Conservation (phyloP, 805 yeast species). For the Cyberlindnera veronae region DNA sequence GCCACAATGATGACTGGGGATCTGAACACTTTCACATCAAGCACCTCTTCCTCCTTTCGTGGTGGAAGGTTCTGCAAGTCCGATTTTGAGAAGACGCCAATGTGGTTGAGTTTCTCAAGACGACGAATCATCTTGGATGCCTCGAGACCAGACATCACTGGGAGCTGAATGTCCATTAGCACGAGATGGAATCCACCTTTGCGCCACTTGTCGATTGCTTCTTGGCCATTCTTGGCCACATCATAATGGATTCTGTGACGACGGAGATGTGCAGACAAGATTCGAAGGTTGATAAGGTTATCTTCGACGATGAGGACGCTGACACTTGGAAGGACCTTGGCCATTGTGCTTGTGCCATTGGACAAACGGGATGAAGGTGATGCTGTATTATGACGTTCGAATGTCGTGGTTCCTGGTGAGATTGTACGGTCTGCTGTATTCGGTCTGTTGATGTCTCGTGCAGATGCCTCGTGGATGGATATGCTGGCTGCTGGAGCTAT, state of each 20-base stretch:
- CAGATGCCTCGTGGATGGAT: too few relatives aligned
- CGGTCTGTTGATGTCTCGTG: background rate
- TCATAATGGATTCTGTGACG: constrained; percentile 81
- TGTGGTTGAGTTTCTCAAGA: constrained; percentile 72
- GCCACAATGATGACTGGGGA: constrained; percentile 99
- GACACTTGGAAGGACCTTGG: constrained; percentile 79
- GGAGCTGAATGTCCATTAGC: constrained; percentile 95
- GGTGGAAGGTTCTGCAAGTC: constrained; percentile 24
- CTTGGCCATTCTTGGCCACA: constrained; percentile 90
- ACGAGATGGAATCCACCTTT: constrained; percentile 93
- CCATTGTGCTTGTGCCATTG: constrained; percentile 30
- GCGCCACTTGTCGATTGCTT: constrained; percentile 93
- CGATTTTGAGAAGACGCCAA: constrained; percentile 46
- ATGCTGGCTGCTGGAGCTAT: too few relatives aligned
- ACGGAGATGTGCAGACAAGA: constrained; percentile 82
- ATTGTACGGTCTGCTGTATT: constrained; percentile 5
- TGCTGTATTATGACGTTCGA: background rate
- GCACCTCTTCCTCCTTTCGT: constrained; percentile 43
- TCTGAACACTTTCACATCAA: constrained; percentile 63
- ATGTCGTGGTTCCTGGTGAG: constrained; percentile 9
- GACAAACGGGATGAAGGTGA: constrained; percentile 3
- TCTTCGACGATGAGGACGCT: constrained; percentile 94
- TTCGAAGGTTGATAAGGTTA: constrained; percentile 89
- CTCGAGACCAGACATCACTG: constrained; percentile 93
- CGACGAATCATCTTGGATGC: constrained; percentile 90